Percentiles rank a stretch among this genome's conserved stretches.
phyloP scores from a whole-genome alignment of 495 filamentous ascomycete species.

The Lineolata rhizophorae region DNA sequence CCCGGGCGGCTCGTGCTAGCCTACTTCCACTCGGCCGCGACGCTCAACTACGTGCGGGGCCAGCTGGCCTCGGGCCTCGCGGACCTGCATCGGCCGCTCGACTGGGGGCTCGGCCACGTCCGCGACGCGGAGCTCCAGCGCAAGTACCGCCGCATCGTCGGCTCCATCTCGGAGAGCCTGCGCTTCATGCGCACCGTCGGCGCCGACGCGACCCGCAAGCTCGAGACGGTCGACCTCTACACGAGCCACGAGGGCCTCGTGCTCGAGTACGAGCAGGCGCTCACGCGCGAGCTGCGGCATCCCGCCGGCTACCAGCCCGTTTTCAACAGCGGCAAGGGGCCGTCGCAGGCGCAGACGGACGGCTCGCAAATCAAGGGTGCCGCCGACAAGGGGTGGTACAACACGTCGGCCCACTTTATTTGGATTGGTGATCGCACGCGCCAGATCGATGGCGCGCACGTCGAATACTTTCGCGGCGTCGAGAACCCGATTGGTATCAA shows the following conservation, averaged over 20 bases:
- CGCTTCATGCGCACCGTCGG: conserved; percentile 92
- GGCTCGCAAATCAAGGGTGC: conserved; percentile 1
- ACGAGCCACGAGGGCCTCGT: conserved; percentile 90
- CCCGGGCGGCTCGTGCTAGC: conserved; percentile 68
- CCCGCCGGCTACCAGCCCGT: too few species aligned
- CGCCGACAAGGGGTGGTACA: conserved; percentile 40
- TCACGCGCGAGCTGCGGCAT: conserved; percentile 55
- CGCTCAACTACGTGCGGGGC: conserved; percentile 75
- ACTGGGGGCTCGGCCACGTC: conserved; percentile 93
- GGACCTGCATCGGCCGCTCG: conserved; percentile 77
- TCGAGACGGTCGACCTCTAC: conserved; percentile 87
- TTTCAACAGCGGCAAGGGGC: conserved; percentile 5
- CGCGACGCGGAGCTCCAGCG: conserved; percentile 58
- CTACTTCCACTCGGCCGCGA: conserved; percentile 88
- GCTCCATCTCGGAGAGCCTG: conserved; percentile 70
- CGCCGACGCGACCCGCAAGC: conserved; percentile 60
- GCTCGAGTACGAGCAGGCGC: conserved; percentile 77
- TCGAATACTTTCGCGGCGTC: conserved; percentile 93
- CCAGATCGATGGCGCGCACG: conserved; percentile 75
- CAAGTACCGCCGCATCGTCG: conserved; percentile 65
- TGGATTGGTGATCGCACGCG: conserved; percentile 97
- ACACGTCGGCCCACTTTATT: conserved; percentile 90
- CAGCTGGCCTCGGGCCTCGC: conserved; percentile 74
- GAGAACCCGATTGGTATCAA: conserved; percentile 93
- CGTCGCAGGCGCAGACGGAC: conserved; percentile 2